A percentile compares a stretch with the other conserved stretches of the same genome.
Conservation (phyloP, 345 rosid genomes). For the Boechera stricta region DNA sequence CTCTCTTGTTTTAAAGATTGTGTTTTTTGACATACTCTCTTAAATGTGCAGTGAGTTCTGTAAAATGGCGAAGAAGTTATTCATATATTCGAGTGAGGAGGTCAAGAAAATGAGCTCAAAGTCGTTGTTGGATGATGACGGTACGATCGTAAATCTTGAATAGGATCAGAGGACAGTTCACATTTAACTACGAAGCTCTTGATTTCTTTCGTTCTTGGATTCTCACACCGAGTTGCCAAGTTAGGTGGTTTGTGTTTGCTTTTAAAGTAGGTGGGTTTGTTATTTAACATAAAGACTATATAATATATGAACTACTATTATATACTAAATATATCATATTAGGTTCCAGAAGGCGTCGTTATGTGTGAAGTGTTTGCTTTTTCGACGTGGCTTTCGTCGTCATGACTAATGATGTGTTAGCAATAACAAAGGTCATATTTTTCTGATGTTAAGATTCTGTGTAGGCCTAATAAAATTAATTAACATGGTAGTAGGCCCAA, state of each 20-base stretch:
- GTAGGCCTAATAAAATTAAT: neutral
- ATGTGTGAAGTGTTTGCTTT: slow-evolving; percentile 1
- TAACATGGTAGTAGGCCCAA: neutral
- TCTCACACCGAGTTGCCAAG: slow-evolving; percentile 3
- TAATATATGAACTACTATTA: neutral
- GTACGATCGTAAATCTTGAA: slow-evolving; percentile 45
- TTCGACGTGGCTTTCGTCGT: slow-evolving; percentile 14
- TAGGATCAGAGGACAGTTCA: slow-evolving; percentile 49
- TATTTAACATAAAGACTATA: slow-evolving; percentile 22
- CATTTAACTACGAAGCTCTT: slow-evolving; percentile 21
- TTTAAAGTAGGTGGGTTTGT: slow-evolving; percentile 32
- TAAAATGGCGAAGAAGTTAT: slow-evolving; percentile 72
- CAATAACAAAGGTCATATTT: neutral
- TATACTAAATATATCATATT: slow-evolving; percentile 7
- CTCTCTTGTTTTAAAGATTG: slow-evolving; percentile 3
- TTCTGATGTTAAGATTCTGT: neutral
- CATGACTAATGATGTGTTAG: slow-evolving; percentile 26
- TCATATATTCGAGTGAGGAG: slow-evolving; percentile 61
- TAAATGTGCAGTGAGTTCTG: slow-evolving; percentile 67
- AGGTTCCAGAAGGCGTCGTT: neutral
- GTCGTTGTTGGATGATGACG: slow-evolving; percentile 52
- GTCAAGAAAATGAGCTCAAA: slow-evolving; percentile 58
- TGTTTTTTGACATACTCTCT: slow-evolving; percentile 8
- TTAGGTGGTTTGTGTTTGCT: slow-evolving; percentile 20
- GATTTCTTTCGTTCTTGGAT: slow-evolving; percentile 5